Conservation (phyloP, 1,284 basidiomycete genomes). For the Cryptococcus maquisensis region DNA sequence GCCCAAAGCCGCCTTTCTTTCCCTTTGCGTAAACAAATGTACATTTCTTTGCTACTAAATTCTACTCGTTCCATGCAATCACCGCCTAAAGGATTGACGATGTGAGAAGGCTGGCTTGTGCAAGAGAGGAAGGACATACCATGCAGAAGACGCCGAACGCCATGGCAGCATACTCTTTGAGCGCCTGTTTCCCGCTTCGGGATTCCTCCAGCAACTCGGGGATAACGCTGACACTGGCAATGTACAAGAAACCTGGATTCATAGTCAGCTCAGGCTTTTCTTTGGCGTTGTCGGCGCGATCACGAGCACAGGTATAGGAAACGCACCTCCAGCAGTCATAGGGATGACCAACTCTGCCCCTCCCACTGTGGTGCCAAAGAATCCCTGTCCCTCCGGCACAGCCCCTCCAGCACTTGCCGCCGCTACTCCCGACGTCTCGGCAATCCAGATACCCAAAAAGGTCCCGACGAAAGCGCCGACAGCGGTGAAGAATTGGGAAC, state of each 20-base stretch:
- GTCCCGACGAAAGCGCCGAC: slow-evolving; percentile 84
- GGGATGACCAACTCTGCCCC: slow-evolving; percentile 80
- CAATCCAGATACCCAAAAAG: slow-evolving; percentile 80
- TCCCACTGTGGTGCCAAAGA: slow-evolving; percentile 73
- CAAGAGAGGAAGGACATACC: slow-evolving; percentile 51
- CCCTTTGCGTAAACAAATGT: too few species aligned
- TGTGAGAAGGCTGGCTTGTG: not conserved
- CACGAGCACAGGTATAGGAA: not conserved
- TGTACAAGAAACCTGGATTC: slow-evolving; percentile 72
- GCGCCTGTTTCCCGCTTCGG: slow-evolving; percentile 73
- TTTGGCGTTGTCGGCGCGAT: not conserved
- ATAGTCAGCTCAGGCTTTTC: not conserved
- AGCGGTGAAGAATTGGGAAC: slow-evolving; percentile 81
- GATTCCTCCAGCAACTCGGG: slow-evolving; percentile 81
- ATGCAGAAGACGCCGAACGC: slow-evolving; percentile 79
- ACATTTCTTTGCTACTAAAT: not conserved
- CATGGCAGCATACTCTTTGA: slow-evolving; percentile 89
- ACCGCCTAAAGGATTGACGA: slow-evolving; percentile 30
- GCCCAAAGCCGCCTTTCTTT: too few species aligned
- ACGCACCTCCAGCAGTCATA: slow-evolving; percentile 68
- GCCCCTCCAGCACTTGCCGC: slow-evolving; percentile 16
- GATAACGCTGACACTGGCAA: slow-evolving; percentile 81
- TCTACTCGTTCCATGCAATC: slow-evolving; percentile 70
- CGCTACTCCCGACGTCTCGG: slow-evolving; percentile 51
- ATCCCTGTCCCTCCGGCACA: slow-evolving; percentile 55